Conservation (phyloP, 2,329 filamentous ascomycete species). For the Exserohilum turcica region DNA sequence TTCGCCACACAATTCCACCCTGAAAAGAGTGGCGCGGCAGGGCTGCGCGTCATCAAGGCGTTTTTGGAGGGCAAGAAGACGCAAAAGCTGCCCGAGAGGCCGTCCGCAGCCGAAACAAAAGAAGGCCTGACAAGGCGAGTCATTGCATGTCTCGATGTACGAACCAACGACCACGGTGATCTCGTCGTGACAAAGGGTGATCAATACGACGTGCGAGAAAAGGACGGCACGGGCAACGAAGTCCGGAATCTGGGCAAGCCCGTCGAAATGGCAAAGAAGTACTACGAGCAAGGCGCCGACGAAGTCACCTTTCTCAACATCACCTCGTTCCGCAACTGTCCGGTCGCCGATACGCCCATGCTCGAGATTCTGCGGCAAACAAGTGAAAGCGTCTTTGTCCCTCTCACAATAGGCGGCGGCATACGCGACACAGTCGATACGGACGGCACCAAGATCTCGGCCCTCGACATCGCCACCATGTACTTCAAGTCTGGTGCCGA, state of each 20-base stretch:
- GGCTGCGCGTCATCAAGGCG: conserved; percentile 79
- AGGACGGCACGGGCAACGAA: conserved; percentile 62
- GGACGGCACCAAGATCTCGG: conserved; percentile 83
- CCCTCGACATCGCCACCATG: conserved; percentile 90
- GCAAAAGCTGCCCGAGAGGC: conserved; percentile 56
- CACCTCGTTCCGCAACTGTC: conserved; percentile 95
- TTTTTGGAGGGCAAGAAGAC: conserved; percentile 77
- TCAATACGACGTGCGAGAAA: conserved; percentile 97
- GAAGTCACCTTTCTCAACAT: conserved; percentile 99
- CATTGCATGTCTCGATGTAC: conserved; percentile 95
- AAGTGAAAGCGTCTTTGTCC: conserved; percentile 92
- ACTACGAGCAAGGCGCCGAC: conserved; percentile 96
- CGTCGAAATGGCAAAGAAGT: conserved; percentile 88
- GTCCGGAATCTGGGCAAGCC: conserved; percentile 97
- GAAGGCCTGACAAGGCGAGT: conserved; percentile 88
- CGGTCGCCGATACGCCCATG: conserved; percentile 91
- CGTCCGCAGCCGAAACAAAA: conserved; percentile 36
- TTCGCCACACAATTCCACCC: conserved; percentile 97
- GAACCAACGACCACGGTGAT: conserved; percentile 91
- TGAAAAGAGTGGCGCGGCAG: conserved; percentile 92
- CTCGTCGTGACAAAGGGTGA: conserved; percentile 98
- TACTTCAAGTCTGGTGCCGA: conserved; percentile 98
- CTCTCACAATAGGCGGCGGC: conserved; percentile 91
- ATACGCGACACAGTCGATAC: conserved; percentile 92
- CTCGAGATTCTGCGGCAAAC: conserved; percentile 87